Evolutionary conservation across 768 basidiomycete genomes (phyloP).

Genomic region (Mycena indigotica): DNA sequence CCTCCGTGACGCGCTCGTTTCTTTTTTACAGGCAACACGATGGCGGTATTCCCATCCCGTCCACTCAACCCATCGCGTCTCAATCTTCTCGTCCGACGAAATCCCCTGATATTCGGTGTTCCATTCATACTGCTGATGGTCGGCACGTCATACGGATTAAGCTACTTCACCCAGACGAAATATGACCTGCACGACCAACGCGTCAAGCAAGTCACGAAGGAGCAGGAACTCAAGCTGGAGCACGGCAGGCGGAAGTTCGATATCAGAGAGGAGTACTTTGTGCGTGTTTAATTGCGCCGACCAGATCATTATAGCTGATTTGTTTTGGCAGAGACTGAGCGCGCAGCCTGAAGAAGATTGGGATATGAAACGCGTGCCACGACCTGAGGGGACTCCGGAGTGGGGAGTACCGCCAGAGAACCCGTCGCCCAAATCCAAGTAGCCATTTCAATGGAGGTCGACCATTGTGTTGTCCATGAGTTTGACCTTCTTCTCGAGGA

Average conservation of each 20-base stretch:
- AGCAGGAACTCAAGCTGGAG: conserved; percentile 76
- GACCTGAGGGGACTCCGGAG: conserved; percentile 88
- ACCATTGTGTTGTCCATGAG: conserved; percentile 63
- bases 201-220: conserved; percentile 74
- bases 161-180: conserved; percentile 82
- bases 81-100: conserved; percentile 49
- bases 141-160: conserved; percentile 80
- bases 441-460: too few relatives aligned
- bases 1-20: too few relatives aligned
- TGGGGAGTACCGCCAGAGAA: conserved; percentile 86
- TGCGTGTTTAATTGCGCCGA: conserved; percentile 32
- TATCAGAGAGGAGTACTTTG: conserved; percentile 94
- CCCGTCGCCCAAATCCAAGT: conserved; percentile 28
- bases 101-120: conserved; percentile 79
- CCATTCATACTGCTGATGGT: conserved; percentile 89
- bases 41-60: conserved; percentile 55
- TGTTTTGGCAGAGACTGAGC: conserved; percentile 57
- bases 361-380: conserved; percentile 82
- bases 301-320: neutral
- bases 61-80: conserved; percentile 45
- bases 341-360: conserved; percentile 68
- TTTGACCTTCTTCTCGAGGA: conserved; percentile 69
- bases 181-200: conserved; percentile 88
- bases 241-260: conserved; percentile 80
- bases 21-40: too few relatives aligned